Percentiles rank a stretch among this genome's conserved stretches.
phyloP scores from a whole-genome alignment of 2,329 filamentous ascomycete species.

The Hirsutella thompsonii region DNA sequence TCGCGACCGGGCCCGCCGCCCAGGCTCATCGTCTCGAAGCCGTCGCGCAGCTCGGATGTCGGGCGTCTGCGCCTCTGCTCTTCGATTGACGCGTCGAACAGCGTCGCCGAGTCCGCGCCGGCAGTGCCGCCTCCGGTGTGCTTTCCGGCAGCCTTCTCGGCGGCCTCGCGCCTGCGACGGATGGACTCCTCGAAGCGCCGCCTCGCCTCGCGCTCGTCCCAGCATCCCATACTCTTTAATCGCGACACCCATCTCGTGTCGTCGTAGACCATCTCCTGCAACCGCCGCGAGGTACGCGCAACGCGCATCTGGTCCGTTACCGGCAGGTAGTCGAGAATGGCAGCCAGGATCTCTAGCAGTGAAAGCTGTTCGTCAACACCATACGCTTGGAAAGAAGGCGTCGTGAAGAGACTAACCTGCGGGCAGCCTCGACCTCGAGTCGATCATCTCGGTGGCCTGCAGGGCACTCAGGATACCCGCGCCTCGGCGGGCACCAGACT shows the following conservation, averaged over 20 bases:
- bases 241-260: conserved; percentile 89
- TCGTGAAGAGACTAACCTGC: conserved; percentile 44
- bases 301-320: conserved; percentile 75
- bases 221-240: conserved; percentile 76
- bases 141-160: conserved; percentile 11
- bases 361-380: not conserved
- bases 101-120: conserved; percentile 28
- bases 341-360: conserved; percentile 63
- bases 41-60: conserved; percentile 35
- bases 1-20: conserved; percentile 25
- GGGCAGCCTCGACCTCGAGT: conserved; percentile 65
- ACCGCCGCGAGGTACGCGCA: conserved; percentile 69
- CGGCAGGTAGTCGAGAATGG: conserved; percentile 80
- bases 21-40: conserved; percentile 68
- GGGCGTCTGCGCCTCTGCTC: conserved; percentile 40
- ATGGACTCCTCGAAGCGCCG: conserved; percentile 65
- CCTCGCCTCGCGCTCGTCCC: conserved; percentile 81
- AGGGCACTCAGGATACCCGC: conserved; percentile 60
- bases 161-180: conserved; percentile 44
- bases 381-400: not conserved
- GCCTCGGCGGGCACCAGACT: conserved; percentile 24
- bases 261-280: conserved; percentile 98
- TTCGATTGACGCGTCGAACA: conserved; percentile 64
- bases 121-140: conserved; percentile 9
- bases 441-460: conserved; percentile 68